Conservation (phyloP, 164 flowering plant species). For the Litsea cubeba region DNA sequence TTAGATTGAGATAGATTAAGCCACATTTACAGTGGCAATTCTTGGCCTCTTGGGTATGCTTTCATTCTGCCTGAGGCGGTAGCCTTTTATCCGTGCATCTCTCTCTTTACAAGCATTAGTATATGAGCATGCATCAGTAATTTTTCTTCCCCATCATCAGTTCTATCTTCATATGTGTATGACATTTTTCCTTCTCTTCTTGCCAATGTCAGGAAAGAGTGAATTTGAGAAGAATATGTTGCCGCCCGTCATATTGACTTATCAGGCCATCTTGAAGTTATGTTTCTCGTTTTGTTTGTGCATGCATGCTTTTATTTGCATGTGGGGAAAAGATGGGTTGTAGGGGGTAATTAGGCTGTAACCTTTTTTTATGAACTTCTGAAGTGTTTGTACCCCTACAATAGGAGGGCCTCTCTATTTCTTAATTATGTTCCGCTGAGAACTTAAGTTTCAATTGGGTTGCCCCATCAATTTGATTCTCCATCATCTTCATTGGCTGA, state of each 20-base stretch:
- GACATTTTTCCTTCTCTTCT: not conserved
- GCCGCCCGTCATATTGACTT: not conserved
- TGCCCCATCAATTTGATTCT: no score
- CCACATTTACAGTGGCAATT: not conserved
- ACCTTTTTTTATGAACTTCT: no score
- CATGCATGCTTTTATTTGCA: no score
- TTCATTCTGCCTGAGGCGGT: not conserved
- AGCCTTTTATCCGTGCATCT: not conserved
- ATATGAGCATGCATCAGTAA: not conserved
- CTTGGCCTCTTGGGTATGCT: not conserved
- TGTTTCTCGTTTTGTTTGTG: no score
- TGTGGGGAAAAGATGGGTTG: no score
- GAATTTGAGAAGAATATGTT: conserved; percentile 13
- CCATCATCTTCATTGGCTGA: no score
- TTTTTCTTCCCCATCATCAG: not conserved
- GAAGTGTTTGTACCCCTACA: no score
- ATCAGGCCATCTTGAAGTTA: no score
- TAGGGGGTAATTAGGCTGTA: no score
- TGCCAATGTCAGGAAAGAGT: conserved; percentile 9
- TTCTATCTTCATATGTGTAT: not conserved
- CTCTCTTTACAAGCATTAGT: not conserved
- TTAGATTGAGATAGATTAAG: not conserved
- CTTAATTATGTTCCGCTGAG: no score
- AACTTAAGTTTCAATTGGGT: no score
- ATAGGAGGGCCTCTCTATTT: no score